Conservation (phyloP, 1,139 yeast species). For the Hanseniaspora gamundiae region DNA sequence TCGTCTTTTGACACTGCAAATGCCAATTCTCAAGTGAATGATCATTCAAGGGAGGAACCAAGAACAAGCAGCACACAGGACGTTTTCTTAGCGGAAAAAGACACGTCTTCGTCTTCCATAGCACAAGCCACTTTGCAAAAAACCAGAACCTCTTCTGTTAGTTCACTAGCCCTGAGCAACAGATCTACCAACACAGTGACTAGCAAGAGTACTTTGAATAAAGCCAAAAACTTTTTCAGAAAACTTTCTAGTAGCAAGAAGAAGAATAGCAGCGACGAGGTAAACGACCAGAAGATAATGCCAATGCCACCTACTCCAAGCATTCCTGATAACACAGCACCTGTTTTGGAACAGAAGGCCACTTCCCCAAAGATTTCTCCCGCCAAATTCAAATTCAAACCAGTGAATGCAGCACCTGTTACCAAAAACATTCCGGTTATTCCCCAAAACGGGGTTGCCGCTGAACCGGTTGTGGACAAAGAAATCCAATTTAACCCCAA, state of each 20-base stretch:
- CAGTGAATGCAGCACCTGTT: background rate
- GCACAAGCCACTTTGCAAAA: background rate
- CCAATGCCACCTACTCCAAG: constrained; percentile 5
- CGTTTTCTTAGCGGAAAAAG: background rate
- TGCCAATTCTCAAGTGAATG: too few species aligned
- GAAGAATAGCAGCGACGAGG: constrained; percentile 2
- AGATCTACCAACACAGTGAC: background rate
- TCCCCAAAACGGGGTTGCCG: too few species aligned
- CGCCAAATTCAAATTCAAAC: constrained; percentile 3
- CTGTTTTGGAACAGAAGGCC: constrained; percentile 12
- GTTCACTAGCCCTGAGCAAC: background rate
- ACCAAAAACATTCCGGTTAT: too few species aligned
- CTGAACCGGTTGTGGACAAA: too few species aligned
- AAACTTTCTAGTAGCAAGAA: constrained; percentile 5
- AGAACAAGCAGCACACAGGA: background rate
- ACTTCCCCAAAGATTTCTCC: background rate
- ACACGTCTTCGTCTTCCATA: background rate
- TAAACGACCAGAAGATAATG: constrained; percentile 7
- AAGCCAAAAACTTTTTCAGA: constrained; percentile 7
- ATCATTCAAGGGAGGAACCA: background rate
- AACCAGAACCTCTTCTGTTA: background rate
- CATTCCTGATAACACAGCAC: constrained; percentile 14
- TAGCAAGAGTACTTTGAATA: background rate
- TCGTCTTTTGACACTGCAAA: too few species aligned
- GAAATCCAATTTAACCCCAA: too few species aligned